Evolutionary conservation across 2,329 filamentous ascomycete species (phyloP), one percentile per base, ranked within the genome.

Genomic region (Trichoderma cornu-damae): DNA sequence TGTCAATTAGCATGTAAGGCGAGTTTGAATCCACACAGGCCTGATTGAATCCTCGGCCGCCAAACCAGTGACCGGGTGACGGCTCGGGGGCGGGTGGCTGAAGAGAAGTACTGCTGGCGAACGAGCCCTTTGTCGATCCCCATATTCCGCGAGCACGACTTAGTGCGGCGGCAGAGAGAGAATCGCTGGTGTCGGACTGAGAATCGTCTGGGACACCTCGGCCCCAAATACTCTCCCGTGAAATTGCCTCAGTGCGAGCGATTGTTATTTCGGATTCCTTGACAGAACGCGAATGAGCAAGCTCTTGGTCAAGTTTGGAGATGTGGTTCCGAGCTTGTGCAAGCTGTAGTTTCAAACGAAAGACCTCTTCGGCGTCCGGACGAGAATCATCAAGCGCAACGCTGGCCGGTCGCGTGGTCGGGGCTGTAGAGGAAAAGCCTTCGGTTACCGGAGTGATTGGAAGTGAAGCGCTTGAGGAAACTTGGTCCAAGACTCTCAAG

Each of bases 321-420:
- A 92, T 88, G 66, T 86, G 82, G 68, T 78, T 84, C 60, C 88
- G 83, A 34, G 88, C 87, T 60, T 84, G 79, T 42, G 86, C 85
- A 51, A 93, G 80, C 71, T 91, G 83, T 52, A 85, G 72, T 74
- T 88, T 89, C 58, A 92, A 76, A 51, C 82, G 83, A 59, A 84
- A 73, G 26, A 91, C 73, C 68, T 90, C 87, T 28, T 84, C 81
- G 30, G 74, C 73, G 52, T 73, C 69, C 11, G 60, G 58, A 47
- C 70, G 68, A 55, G 66, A 64, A 40, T 79, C 77, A 26, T 78
- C 76, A 6, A 78, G 69, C 6, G 71, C 70, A 37, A 76, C 74
- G 66, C 80, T 85, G 22, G 81, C 76, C 38, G 81, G 76, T 35
- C 78, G 77, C 51, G 76, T 78, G n/a, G 75, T 74, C 1, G 79